Base-by-base conservation (phyloP, 2,329 filamentous ascomycete genomes). In the Arachnopeziza araneosa region DNA sequence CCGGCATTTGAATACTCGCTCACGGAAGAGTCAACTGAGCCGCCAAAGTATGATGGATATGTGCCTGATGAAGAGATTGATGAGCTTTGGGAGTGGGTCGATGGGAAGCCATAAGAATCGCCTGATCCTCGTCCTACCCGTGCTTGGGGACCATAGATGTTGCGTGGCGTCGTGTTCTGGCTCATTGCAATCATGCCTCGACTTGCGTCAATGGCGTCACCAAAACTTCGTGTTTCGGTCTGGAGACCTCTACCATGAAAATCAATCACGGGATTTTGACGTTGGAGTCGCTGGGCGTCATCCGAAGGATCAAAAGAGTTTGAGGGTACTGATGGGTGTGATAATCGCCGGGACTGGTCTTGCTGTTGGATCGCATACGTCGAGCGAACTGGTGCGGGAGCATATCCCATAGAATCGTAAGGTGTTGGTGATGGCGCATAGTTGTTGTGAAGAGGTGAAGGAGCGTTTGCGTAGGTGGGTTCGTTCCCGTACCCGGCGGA, bases 181-280 rank as follows among this genome's bases (percentile, higher is more conserved):
- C 91, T 96, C 83, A 98, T 90, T 48, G 92, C 91, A 24, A 97
- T 83, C 90, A 98, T 97, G 68, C 92, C 91, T 63, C 95, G 89
- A 73, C 92, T 93, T 24, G 93, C 93, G 74, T 97, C 93, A 59
- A 98, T 85, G 26, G 91, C 91, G 72, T 97, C 93, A 66, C 88
- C 90, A 74, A 93, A 96, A 68, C 87, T 88, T 68, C 88, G 81
- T 58, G 82, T 79, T 55, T 75, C 71, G 74, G 79, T 86, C 72
- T 77, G 84, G 78, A 76, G 83, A 56, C 83, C 76, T 74, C 85
- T 83, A 76, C 82, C 81, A 65, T 72, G 69, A 74, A 82, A 80
- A 83, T 88, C 84, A 87, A 86, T 80, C 75, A 85, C 76, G 71
- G 83, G 83, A 74, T 78, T 83, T 76, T 81, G 84, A 73, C 78